phyloP scores from a whole-genome alignment of 805 yeast genomes.

The Yamadazyma phyllophila region DNA sequence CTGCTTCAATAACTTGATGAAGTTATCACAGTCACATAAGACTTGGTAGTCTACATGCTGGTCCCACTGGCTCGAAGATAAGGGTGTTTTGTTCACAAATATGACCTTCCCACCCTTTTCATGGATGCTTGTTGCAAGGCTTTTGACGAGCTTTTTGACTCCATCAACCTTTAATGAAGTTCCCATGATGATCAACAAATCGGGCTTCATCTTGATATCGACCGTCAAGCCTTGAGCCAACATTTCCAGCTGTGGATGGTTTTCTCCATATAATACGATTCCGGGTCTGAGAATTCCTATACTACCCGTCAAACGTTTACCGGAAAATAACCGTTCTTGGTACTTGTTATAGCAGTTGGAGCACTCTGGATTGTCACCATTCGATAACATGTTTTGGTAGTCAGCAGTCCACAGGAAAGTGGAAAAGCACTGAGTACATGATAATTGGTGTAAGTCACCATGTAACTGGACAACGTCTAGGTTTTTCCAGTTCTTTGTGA shows the following conservation, averaged over 20 bases:
- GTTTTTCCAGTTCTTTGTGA: slow-evolving; percentile 52
- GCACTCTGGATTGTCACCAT: slow-evolving; percentile 77
- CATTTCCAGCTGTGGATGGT: slow-evolving; percentile 83
- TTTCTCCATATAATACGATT: slow-evolving; percentile 90
- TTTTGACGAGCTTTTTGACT: slow-evolving; percentile 71
- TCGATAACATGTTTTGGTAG: slow-evolving; percentile 44
- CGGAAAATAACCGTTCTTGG: slow-evolving; percentile 55
- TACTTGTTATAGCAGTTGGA: slow-evolving; percentile 59
- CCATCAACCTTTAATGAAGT: slow-evolving; percentile 92
- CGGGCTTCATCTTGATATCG: slow-evolving; percentile 71
- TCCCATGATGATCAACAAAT: slow-evolving; percentile 82
- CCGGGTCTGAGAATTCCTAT: slow-evolving; percentile 83
- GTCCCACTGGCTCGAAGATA: slow-evolving; percentile 63
- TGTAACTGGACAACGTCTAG: slow-evolving; percentile 85
- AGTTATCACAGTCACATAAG: slow-evolving; percentile 75
- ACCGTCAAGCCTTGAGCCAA: slow-evolving; percentile 66
- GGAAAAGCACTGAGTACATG: slow-evolving; percentile 71
- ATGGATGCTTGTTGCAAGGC: slow-evolving; percentile 67
- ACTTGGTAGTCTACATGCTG: slow-evolving; percentile 76
- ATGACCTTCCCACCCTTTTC: slow-evolving; percentile 78
- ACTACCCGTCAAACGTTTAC: slow-evolving; percentile 69
- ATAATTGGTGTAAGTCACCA: slow-evolving; percentile 75
- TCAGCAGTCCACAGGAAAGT: slow-evolving; percentile 61
- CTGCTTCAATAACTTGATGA: slow-evolving; percentile 56
- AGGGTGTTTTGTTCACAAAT: slow-evolving; percentile 67